These are phyloP conservation scores for Lactifluus rugatus DNA, from an alignment of 768 basidiomycete species.

Conservation along the genomic window DNA sequence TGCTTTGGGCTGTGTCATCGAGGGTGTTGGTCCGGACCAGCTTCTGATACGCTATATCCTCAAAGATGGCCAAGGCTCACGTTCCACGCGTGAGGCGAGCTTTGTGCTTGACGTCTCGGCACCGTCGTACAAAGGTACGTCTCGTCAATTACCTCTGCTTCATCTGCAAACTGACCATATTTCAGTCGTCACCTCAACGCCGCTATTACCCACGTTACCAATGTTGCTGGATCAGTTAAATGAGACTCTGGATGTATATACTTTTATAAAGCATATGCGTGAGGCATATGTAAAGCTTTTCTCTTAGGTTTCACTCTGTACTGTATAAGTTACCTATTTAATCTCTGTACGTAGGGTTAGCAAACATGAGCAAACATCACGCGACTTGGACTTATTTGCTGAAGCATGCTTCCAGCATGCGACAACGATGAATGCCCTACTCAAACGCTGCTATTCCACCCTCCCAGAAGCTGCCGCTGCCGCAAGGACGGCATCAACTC, in stretches of 20 bases:
- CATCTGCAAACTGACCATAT: not conserved
- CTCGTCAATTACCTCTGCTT: not conserved
- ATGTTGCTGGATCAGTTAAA: slow-evolving; percentile 65
- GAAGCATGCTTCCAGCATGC: too few relatives aligned
- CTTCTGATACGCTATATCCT: slow-evolving; percentile 59
- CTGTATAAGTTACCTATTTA: not conserved
- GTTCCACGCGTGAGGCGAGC: slow-evolving; percentile 12
- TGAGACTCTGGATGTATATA: slow-evolving; percentile 55
- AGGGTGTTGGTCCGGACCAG: slow-evolving; percentile 65
- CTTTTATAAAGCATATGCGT: slow-evolving; percentile 62
- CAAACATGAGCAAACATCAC: slow-evolving; percentile 3
- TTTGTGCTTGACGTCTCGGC: slow-evolving; percentile 18
- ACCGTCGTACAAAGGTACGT: slow-evolving; percentile 14
- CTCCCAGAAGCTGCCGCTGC: slow-evolving; percentile 31
- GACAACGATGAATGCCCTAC: slow-evolving; percentile 28
- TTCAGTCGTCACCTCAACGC: slow-evolving; percentile 72
- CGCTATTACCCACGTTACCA: slow-evolving; percentile 54
- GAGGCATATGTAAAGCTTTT: slow-evolving; percentile 36
- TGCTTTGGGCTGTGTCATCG: slow-evolving; percentile 53
- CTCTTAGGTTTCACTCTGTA: not conserved
- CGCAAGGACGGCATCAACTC: slow-evolving; percentile 62
- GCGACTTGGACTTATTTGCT: too few relatives aligned
- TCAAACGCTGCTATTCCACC: slow-evolving; percentile 35
- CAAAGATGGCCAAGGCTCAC: not conserved
- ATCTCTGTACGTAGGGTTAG: not conserved